Evolutionary conservation across 2,329 filamentous ascomycete genomes (phyloP).

Genomic region (Macrophomina pseudophaseolina): DNA sequence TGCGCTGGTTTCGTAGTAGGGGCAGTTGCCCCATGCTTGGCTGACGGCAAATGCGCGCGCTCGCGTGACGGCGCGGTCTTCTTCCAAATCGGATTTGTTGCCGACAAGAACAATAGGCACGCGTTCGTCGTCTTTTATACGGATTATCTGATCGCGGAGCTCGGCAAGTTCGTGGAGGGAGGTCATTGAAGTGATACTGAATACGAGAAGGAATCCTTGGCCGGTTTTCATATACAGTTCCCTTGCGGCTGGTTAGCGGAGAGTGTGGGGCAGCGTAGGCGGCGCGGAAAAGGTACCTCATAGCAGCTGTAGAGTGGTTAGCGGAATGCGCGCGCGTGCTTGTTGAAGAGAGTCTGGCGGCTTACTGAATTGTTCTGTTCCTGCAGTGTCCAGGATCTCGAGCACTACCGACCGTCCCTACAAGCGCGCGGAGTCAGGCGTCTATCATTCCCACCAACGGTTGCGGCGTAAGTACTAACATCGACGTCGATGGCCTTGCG

Average conservation of each 20-base stretch:
- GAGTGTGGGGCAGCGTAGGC: constrained; percentile 12
- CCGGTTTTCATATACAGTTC: constrained; percentile 94
- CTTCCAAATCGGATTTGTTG: constrained; percentile 89
- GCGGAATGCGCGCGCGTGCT: constrained; percentile 1
- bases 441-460: constrained; percentile 5
- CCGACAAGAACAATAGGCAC: constrained; percentile 89
- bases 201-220: constrained; percentile 89
- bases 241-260: constrained; percentile 45
- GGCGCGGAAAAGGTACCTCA: constrained; percentile 53
- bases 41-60: constrained; percentile 82
- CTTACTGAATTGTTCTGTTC: constrained; percentile 91
- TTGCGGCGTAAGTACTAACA: constrained; percentile 60
- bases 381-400: constrained; percentile 90
- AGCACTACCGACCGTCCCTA: constrained; percentile 86
- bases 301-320: constrained; percentile 51
- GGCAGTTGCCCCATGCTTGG: constrained; percentile 83
- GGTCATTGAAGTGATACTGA: constrained; percentile 84
- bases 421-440: constrained; percentile 26
- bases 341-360: constrained; percentile 31
- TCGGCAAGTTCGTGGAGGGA: constrained; percentile 83
- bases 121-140: constrained; percentile 86
- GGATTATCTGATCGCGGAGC: constrained; percentile 85
- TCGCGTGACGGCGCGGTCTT: constrained; percentile 78
- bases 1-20: constrained; percentile 90
- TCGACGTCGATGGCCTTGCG: constrained; percentile 73